These are phyloP conservation scores for Orbilia oligospora DNA, from an alignment of 2,329 filamentous ascomycete species.

Conservation along the genomic window DNA sequence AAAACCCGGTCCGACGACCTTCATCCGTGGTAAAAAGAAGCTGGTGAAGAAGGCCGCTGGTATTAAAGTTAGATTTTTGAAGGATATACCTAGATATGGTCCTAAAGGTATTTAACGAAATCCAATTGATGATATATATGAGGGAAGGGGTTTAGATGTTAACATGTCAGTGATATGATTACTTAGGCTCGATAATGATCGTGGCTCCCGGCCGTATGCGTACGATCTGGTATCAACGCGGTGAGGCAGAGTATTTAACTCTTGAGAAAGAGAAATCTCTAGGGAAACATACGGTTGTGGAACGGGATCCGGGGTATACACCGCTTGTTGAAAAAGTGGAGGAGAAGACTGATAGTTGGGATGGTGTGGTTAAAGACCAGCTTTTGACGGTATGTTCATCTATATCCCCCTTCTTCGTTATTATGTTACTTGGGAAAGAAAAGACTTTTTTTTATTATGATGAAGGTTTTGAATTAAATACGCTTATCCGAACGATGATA, in stretches of 20 bases:
- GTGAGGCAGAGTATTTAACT: constrained; percentile 47
- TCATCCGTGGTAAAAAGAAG: constrained; percentile 68
- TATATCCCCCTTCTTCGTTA: neutral
- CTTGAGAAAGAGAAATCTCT: constrained; percentile 37
- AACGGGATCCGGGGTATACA: constrained; percentile 49
- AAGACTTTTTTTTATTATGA: constrained; percentile 30
- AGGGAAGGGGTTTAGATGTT: neutral
- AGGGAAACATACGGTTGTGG: constrained; percentile 51
- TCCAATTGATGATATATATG: neutral
- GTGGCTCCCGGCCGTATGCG: constrained; percentile 72
- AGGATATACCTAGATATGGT: constrained; percentile 72
- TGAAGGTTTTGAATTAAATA: constrained; percentile 57
- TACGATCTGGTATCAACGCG: constrained; percentile 64
- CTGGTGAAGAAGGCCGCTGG: constrained; percentile 68
- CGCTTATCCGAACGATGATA: constrained; percentile 38
- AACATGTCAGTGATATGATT: neutral
- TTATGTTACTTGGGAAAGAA: neutral
- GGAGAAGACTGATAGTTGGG: neutral
- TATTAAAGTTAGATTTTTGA: constrained; percentile 71
- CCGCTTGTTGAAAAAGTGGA: constrained; percentile 36
- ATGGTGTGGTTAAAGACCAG: constrained; percentile 6
- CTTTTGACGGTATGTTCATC: constrained; percentile 45
- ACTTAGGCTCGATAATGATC: constrained; percentile 71
- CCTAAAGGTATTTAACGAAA: constrained; percentile 68
- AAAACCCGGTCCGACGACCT: constrained; percentile 60